Evolutionary conservation across 1,284 basidiomycete genomes (phyloP).

Genomic region (Trametes hirsuta): DNA sequence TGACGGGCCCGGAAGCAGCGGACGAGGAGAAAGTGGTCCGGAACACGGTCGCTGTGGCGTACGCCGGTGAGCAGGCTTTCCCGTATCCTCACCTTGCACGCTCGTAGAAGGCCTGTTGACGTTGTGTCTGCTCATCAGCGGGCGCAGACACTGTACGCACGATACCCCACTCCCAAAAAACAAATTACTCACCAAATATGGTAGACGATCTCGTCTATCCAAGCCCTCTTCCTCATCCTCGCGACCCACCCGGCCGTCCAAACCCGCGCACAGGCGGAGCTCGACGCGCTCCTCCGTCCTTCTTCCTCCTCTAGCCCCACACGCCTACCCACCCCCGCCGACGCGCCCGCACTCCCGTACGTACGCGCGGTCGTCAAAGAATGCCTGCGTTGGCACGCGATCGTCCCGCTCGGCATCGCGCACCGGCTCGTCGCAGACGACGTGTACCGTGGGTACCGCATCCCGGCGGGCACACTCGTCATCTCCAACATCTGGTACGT

Average conservation of each 20-base stretch:
- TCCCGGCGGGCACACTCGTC: slow-evolving; percentile 23
- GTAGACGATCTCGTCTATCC: slow-evolving; percentile 7
- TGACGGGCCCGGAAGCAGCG: neutral
- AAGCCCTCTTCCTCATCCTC: slow-evolving; percentile 33
- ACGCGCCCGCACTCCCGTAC: slow-evolving; percentile 33
- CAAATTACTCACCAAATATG: neutral
- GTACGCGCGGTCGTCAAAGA: slow-evolving; percentile 36
- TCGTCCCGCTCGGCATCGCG: slow-evolving; percentile 15
- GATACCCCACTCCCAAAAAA: neutral
- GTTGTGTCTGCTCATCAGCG: neutral
- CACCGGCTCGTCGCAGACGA: slow-evolving; percentile 13
- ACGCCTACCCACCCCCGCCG: slow-evolving; percentile 34
- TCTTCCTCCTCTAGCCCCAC: neutral
- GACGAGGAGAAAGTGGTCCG: slow-evolving; percentile 8
- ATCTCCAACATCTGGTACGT: slow-evolving; percentile 13
- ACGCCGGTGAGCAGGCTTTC: neutral
- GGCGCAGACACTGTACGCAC: neutral
- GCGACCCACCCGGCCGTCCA: slow-evolving; percentile 32
- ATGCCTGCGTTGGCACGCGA: slow-evolving; percentile 32
- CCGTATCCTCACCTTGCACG: neutral
- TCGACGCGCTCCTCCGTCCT: slow-evolving; percentile 33
- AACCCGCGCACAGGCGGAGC: slow-evolving; percentile 32
- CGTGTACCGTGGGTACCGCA: slow-evolving; percentile 22
- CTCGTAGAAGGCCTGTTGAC: neutral
- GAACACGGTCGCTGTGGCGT: neutral